These are phyloP conservation scores for Cucurbita moschata DNA, from an alignment of 306 rosid species.

Conservation along the genomic window DNA sequence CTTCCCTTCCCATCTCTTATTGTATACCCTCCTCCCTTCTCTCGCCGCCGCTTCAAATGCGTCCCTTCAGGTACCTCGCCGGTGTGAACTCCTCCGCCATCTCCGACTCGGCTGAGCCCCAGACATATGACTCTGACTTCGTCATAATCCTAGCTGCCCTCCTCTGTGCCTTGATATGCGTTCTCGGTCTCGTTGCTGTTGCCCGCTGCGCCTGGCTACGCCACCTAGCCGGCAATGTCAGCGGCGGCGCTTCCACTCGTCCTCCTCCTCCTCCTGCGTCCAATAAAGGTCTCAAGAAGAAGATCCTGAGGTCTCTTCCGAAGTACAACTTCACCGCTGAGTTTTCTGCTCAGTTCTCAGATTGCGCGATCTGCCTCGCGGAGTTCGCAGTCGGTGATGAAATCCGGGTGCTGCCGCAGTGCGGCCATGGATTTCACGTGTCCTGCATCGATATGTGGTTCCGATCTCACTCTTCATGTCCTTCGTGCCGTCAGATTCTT, in stretches of 20 bases:
- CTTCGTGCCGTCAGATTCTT: constrained; percentile 68
- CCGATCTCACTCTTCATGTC: constrained; percentile 67
- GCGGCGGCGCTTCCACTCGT: neutral
- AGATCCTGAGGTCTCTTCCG: constrained; percentile 54
- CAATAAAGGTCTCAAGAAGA: constrained; percentile 69
- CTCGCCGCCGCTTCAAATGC: constrained; percentile 28
- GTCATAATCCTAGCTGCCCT: constrained; percentile 65
- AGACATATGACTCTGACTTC: constrained; percentile 38
- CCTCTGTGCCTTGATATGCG: constrained; percentile 67
- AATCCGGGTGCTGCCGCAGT: constrained; percentile 68
- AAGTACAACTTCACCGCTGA: constrained; percentile 44
- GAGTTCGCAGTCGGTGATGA: constrained; percentile 57
- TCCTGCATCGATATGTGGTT: constrained; percentile 74
- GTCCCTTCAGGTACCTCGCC: constrained; percentile 36
- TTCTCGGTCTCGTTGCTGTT: constrained; percentile 54
- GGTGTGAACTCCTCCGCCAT: constrained; percentile 23
- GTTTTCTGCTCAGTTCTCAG: constrained; percentile 31
- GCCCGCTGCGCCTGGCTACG: constrained; percentile 76
- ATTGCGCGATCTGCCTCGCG: constrained; percentile 59
- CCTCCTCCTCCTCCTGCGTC: constrained; percentile 19
- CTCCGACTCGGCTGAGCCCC: constrained; percentile 1
- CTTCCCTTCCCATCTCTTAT: neutral
- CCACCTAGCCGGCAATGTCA: constrained; percentile 17
- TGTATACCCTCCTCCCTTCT: constrained; percentile 1
- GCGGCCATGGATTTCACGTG: constrained; percentile 64